Evolutionary conservation across 2,329 filamentous ascomycete genomes (phyloP), one percentile per base, ranked within the genome.

Genomic region (Cladosporium oxysporum): DNA sequence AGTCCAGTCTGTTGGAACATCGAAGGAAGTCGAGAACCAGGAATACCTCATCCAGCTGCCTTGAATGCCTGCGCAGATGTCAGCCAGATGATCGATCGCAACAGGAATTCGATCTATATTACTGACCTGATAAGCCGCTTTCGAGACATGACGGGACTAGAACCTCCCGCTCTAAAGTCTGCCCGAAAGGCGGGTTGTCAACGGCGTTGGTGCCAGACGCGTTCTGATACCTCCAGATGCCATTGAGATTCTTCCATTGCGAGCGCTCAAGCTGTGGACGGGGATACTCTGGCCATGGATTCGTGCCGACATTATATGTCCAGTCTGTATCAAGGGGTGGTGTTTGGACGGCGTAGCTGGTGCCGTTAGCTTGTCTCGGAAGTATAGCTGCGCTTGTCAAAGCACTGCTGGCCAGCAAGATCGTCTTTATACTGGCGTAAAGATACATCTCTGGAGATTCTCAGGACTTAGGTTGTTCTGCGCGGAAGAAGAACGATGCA

Each of bases 131-230:
- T 18, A 86, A 72, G 2, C 79, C 83, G 71, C 83, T 85, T 71
- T 86, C 84, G 10, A 86, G 73, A 68, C 84, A 86, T 8, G 83
- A 85, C 0, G 84, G 84, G 6, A 86, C 78, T 23, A 86, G 70
- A 0, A 86, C 83, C 28, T 83, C 76, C 4, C 79, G 72, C 5
- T 74, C 74, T 7, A 84, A 75, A 1, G 72, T 73, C 65, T 81
- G 74, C 1, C 78, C 79, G 66, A 81, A 81, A 0, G 82, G 81
- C 1, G 81, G 82, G n/a, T 66, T 73, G 1, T 76, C 66, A 18
- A 79, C 69, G 4, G 78, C 79, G 31, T 74, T 71, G 6, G 76
- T 68, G 33, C 71, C 71, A 3, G 73, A 70, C 0, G 79, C 79
- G 67, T 84, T 73, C 49, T 79, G 77, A 73, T 80, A 86, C 3